These are phyloP conservation scores for Lanzia echinophila DNA, from an alignment of 2,329 filamentous ascomycete species.

Conservation along the genomic window DNA sequence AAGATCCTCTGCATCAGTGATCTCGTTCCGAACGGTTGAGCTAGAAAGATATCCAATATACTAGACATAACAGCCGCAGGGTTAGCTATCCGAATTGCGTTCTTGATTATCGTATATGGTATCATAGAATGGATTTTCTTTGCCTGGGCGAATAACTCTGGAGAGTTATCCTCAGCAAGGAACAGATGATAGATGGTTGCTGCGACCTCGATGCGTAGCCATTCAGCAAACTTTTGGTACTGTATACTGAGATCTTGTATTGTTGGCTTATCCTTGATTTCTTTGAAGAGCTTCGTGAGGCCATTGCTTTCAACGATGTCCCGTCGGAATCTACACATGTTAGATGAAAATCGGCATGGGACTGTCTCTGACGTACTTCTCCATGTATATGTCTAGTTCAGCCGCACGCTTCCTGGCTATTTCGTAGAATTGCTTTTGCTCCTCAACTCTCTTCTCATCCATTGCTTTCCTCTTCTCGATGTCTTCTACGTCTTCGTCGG, in stretches of 20 bases:
- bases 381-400: slow-evolving; percentile 97
- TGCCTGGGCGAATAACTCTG: slow-evolving; percentile 88
- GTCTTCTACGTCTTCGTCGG: slow-evolving; percentile 77
- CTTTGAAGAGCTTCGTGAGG: slow-evolving; percentile 83
- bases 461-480: slow-evolving; percentile 72
- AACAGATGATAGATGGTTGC: slow-evolving; percentile 97
- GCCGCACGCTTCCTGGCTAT: slow-evolving; percentile 84
- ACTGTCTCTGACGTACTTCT: slow-evolving; percentile 54
- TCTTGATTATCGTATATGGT: slow-evolving; percentile 89
- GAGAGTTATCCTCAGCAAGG: slow-evolving; percentile 95
- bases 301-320: slow-evolving; percentile 70
- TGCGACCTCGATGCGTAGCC: slow-evolving; percentile 93
- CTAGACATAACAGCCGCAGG: slow-evolving; percentile 96
- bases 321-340: slow-evolving; percentile 49
- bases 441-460: slow-evolving; percentile 82
- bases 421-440: slow-evolving; percentile 92
- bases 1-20: slow-evolving; percentile 94
- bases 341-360: slow-evolving; percentile 5
- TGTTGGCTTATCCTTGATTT: slow-evolving; percentile 83
- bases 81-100: slow-evolving; percentile 93
- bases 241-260: slow-evolving; percentile 87
- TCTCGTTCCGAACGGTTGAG: slow-evolving; percentile 85
- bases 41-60: slow-evolving; percentile 88
- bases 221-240: slow-evolving; percentile 97
- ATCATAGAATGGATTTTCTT: slow-evolving; percentile 93